Evolutionary conservation across 208 protist genomes (phyloP), one percentile per base, ranked within the genome.

Genomic region (Wallacemonas sp.): DNA sequence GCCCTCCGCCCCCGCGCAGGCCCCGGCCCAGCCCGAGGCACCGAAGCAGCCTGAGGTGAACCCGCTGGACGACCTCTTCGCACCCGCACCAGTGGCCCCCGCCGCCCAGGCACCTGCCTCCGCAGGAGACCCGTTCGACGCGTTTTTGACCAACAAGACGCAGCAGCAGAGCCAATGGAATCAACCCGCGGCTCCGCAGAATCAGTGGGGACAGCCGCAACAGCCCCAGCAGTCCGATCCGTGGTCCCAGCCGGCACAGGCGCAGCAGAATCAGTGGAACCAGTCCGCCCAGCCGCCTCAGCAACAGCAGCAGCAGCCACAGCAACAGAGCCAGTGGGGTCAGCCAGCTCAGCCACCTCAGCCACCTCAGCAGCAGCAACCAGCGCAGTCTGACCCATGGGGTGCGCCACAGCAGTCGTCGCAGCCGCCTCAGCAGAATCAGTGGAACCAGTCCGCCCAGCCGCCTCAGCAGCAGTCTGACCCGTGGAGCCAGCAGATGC

Each of bases 21-120:
- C 66, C 12, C 53, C 61, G n/a, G 22, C 47, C 8, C 72, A 70
- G 63, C 61, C 67, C 46, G 41, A 66, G 51, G 63, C 70, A 33
- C 72, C 75, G 15, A 72, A 79, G 46, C 58, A 70, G 47, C 63
- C 75, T 1, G 33, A 68, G 62, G 36, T 26, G n/a, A 72, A 81
- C 63, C 56, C 75, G 21, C 69, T 94, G 15, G 88, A 94, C 55
- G 88, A 94, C 47, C 77, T 94, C 31, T 94, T 94, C 73, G 71
- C 82, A 0, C 74, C 88, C 6, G 44, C 75, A 1, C 63, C 74
- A 12, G 60, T 53, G 0, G 17, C 69, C 1, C 36, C 66, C 4
- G 53, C 74, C 17, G 51, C 66, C 2, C 72, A 76, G 34, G 5
- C 55, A 14, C 59, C 47, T 2, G 8, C 66, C 22, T 34, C 63